A percentile compares a stretch with the other conserved stretches of the same genome.
Evolutionary conservation across 2,329 filamentous ascomycete genomes (phyloP).

Genomic region (Corynespora cassiicola): DNA sequence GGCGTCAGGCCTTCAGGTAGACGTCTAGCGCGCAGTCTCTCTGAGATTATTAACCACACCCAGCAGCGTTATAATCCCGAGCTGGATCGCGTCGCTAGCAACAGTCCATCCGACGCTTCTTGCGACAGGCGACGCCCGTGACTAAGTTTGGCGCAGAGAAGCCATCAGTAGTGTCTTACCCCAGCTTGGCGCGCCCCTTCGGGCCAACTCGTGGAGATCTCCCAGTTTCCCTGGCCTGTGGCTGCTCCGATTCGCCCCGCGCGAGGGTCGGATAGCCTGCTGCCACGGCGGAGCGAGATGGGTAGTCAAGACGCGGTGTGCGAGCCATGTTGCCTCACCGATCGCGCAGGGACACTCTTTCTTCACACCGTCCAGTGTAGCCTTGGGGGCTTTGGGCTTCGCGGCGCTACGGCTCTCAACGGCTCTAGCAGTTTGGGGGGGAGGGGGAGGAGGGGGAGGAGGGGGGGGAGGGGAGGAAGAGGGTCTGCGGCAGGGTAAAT

Average conservation of each 20-base stretch:
- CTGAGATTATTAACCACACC: background rate
- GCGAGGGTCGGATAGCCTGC: too few species aligned
- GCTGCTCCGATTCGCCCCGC: slow-evolving; percentile 18
- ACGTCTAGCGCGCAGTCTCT: slow-evolving; percentile 9
- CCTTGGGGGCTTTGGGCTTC: too few species aligned
- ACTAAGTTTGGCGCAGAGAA: slow-evolving; percentile 9
- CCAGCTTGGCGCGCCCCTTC: slow-evolving; percentile 17
- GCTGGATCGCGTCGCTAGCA: slow-evolving; percentile 7
- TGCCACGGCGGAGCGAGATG: too few species aligned
- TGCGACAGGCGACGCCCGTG: slow-evolving; percentile 5
- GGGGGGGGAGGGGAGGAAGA: too few species aligned
- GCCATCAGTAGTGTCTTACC: slow-evolving; percentile 23
- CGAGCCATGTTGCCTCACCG: too few species aligned
- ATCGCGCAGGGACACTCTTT: too few species aligned
- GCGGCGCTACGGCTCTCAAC: too few species aligned
- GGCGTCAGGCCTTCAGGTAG: slow-evolving; percentile 3
- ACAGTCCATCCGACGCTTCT: slow-evolving; percentile 4
- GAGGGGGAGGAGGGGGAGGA: too few species aligned
- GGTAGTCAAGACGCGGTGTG: too few species aligned
- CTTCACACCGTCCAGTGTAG: too few species aligned
- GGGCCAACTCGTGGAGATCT: slow-evolving; percentile 19
- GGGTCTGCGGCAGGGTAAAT: too few species aligned
- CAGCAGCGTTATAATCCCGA: slow-evolving; percentile 1
- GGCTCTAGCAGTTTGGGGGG: too few species aligned
- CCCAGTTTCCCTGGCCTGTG: slow-evolving; percentile 23